Evolutionary conservation across 2,329 filamentous ascomycete species (phyloP), one percentile per base, ranked within the genome.

Genomic region (Colletotrichum sp.): DNA sequence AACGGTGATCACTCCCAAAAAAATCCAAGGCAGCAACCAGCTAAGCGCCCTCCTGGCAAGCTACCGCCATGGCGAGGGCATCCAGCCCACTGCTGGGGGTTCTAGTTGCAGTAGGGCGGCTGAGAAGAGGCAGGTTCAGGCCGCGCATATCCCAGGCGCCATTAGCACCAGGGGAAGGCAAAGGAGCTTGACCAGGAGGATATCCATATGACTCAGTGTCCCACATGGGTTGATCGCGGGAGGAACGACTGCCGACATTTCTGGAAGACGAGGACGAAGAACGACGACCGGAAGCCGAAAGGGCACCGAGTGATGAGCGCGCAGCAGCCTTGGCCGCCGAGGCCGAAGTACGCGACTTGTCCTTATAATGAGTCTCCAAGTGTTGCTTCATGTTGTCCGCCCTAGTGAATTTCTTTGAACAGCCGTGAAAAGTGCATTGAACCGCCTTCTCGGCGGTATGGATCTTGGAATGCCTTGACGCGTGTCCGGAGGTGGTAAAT

Each of bases 381-480:
- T 96, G 94, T 85, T 96, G 94, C 88, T 95, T 95, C 94, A 96
- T 96, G 87, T 96, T 96, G 88, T 96, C 94, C 80, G 93, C 93
- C 78, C 94, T 93, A 13, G 94, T 95, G 80, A 96, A 96, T 81
- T 94, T 94, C 86, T 95, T 95, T 84, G 92, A 90, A 87, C 94
- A 96, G 76, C 93, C 93, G 1, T 89, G 86, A 80, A 90, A 94
- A 36, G 92, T 89, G 85, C 92, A 93, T 49, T 89, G 91, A 26
- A 95, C 93, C 16, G 92, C 92, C 86, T 96, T 96, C 85, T 95
- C 94, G 65, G 93, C 93, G 2, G 93, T 95, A 87, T 96, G 95
- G 81, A 95, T 96, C 84, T 96, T 96, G 76, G 94, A 94, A 83
- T 96, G 95, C 55, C 95, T 92, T 59, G 95, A 95, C n/a, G 95